A percentile compares a stretch with the other conserved stretches of the same genome.
These are phyloP conservation scores for Cylindrotheca fusiformis DNA, from an alignment of 108 stramenopile genomes.

Conservation along the genomic window DNA sequence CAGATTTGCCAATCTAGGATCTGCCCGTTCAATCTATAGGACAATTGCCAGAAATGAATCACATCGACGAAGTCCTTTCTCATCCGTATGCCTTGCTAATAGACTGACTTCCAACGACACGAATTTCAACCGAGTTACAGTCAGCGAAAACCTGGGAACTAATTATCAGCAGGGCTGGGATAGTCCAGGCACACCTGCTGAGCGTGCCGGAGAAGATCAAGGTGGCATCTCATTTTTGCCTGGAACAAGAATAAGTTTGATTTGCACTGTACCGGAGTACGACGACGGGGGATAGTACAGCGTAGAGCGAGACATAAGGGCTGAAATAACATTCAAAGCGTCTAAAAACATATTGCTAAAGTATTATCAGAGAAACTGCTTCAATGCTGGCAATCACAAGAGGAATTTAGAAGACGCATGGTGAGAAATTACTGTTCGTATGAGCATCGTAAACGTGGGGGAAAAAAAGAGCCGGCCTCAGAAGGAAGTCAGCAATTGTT, in stretches of 20 bases:
- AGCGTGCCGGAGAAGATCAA: neutral
- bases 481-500: constrained; percentile 31
- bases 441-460: neutral
- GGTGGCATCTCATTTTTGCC: neutral
- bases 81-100: too few relatives aligned
- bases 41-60: too few relatives aligned
- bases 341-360: neutral
- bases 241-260: neutral
- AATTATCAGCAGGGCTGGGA: neutral
- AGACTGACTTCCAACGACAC: neutral
- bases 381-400: neutral
- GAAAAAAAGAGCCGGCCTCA: constrained; percentile 4
- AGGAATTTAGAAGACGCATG: neutral
- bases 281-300: constrained; percentile 2
- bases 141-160: neutral
- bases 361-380: neutral
- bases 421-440: neutral
- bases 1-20: too few relatives aligned
- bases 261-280: neutral
- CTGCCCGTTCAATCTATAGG: too few relatives aligned
- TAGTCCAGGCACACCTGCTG: neutral
- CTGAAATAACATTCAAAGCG: neutral
- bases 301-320: neutral
- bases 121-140: neutral
- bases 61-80: too few relatives aligned